Evolutionary conservation across 306 rosid genomes (phyloP).

Genomic region (Hippophae tibetana): DNA sequence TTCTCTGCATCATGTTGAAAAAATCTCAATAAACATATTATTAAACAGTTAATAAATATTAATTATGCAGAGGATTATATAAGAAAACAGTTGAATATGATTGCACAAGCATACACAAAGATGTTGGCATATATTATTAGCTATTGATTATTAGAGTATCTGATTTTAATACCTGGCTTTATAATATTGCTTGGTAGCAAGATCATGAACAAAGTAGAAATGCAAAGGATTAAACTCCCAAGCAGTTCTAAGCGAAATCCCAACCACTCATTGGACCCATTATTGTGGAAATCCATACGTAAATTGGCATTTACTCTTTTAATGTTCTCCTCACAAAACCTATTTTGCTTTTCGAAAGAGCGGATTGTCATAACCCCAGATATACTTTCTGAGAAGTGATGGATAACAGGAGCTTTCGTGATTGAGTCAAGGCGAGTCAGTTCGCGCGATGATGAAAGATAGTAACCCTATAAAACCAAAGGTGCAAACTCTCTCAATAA

Average conservation of each 20-base stretch:
- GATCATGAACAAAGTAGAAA: constrained; percentile 83
- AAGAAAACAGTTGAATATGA: too few species aligned
- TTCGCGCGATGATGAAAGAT: constrained; percentile 80
- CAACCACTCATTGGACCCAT: constrained; percentile 86
- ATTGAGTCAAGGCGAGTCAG: constrained; percentile 80
- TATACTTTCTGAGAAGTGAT: constrained; percentile 92
- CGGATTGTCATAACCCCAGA: constrained; percentile 90
- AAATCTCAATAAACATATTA: too few species aligned
- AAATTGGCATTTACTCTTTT: constrained; percentile 62
- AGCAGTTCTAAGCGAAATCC: constrained; percentile 86
- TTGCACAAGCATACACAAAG: too few species aligned
- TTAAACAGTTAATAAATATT: too few species aligned
- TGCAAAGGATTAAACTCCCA: constrained; percentile 66
- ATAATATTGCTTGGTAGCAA: constrained; percentile 69
- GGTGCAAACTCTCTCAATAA: too few species aligned
- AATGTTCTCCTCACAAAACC: constrained; percentile 50
- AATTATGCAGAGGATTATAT: too few species aligned
- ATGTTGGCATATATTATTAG: too few species aligned
- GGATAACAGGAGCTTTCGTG: constrained; percentile 93
- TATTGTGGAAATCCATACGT: constrained; percentile 91
- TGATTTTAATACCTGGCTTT: constrained; percentile 54
- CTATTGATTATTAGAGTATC: too few species aligned
- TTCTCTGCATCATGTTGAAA: constrained; percentile 36
- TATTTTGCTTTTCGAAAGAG: constrained; percentile 45
- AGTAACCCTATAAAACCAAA: constrained; percentile 50